Percentiles rank a stretch among this genome's conserved stretches.
These are phyloP conservation scores for Chrysosphaeria jannelii DNA, from an alignment of 2,329 filamentous ascomycete species.

Conservation along the genomic window DNA sequence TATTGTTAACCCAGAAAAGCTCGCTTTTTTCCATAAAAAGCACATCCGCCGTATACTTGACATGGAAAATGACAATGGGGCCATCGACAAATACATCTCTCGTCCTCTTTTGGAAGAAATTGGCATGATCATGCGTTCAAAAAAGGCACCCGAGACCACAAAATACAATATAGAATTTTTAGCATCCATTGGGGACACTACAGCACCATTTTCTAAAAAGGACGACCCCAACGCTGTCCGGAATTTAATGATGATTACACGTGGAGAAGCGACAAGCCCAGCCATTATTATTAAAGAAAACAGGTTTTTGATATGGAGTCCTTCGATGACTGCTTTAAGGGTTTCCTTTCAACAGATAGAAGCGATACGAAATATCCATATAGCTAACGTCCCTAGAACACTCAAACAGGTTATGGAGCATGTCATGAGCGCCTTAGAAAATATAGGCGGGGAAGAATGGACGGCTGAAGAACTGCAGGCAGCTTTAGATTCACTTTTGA, in stretches of 20 bases:
- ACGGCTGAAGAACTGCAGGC: conserved; percentile 1
- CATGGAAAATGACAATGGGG: no score
- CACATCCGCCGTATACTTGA: conserved; percentile 6
- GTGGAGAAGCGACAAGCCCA: conserved; percentile 2
- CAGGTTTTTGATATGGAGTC: conserved; percentile 7
- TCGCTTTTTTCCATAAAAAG: conserved; percentile 40
- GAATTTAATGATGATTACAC: conserved; percentile 4
- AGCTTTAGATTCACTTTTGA: conserved; percentile 1
- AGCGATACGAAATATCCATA: not conserved
- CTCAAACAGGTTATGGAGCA: conserved; percentile 1
- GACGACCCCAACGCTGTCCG: no score
- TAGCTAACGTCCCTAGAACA: not conserved
- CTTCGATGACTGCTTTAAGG: conserved; percentile 2
- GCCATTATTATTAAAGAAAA: conserved; percentile 4
- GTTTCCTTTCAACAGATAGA: conserved; percentile 1
- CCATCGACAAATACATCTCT: conserved; percentile 4
- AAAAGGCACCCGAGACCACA: no score
- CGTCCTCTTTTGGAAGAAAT: conserved; percentile 5
- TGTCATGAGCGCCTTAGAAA: conserved; percentile 2
- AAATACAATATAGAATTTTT: no score
- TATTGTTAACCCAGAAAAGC: conserved; percentile 50
- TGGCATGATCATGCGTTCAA: no score
- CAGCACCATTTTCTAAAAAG: no score
- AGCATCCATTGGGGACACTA: no score
- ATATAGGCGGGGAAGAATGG: conserved; percentile 3